A percentile compares a stretch with the other conserved stretches of the same genome.
Evolutionary conservation across 1,139 yeast species (phyloP).

Genomic region (Arxiozyma telluris): DNA sequence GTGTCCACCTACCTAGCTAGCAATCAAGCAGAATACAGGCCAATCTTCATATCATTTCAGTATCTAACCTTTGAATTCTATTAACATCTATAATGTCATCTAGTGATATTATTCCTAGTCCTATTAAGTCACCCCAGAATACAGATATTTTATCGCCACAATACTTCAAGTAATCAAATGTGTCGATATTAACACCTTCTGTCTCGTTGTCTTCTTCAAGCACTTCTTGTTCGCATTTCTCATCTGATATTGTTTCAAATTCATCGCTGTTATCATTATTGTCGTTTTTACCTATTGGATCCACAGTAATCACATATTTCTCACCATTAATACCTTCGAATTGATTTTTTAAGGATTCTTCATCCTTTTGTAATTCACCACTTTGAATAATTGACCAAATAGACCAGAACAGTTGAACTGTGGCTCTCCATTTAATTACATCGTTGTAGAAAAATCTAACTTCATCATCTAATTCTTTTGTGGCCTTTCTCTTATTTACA

Average conservation of each 20-base stretch:
- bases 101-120: slow-evolving; percentile 45
- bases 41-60: not conserved
- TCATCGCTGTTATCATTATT: slow-evolving; percentile 6
- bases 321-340: slow-evolving; percentile 40
- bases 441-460: slow-evolving; percentile 55
- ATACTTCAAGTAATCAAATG: slow-evolving; percentile 72
- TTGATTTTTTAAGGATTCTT: slow-evolving; percentile 16
- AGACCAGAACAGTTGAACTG: slow-evolving; percentile 75
- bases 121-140: slow-evolving; percentile 65
- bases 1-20: too few relatives aligned
- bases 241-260: not conserved
- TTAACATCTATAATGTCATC: slow-evolving; percentile 16
- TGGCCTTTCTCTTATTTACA: slow-evolving; percentile 8
- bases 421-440: slow-evolving; percentile 68
- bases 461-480: slow-evolving; percentile 40
- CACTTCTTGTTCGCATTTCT: not conserved
- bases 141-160: slow-evolving; percentile 65
- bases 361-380: slow-evolving; percentile 34
- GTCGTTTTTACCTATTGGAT: slow-evolving; percentile 7
- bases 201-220: slow-evolving; percentile 24
- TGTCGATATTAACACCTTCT: slow-evolving; percentile 51
- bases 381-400: slow-evolving; percentile 86
- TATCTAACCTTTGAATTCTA: slow-evolving; percentile 6
- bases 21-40: not conserved
- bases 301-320: slow-evolving; percentile 33